phyloP scores from a whole-genome alignment of 495 filamentous ascomycete species.

The Pseudoneurospora amorphoporcata region DNA sequence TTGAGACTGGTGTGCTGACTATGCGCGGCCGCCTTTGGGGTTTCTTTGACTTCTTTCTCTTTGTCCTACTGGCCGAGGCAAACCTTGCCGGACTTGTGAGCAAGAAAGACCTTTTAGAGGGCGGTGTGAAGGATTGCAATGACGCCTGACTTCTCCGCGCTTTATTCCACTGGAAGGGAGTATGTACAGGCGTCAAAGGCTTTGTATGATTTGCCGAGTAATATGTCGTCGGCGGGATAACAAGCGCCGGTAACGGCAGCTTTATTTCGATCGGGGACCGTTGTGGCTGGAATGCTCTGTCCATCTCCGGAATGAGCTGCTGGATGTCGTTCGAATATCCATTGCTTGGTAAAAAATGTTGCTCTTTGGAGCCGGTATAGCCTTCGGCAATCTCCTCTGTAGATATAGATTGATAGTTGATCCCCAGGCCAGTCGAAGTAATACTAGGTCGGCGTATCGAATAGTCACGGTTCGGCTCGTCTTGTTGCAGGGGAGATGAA shows the following conservation, averaged over 20 bases:
- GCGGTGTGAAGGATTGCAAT: slow-evolving; percentile 16
- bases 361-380: not conserved
- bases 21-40: slow-evolving; percentile 18
- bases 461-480: not conserved
- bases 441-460: not conserved
- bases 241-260: slow-evolving; percentile 11
- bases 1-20: slow-evolving; percentile 21
- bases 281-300: slow-evolving; percentile 32
- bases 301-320: slow-evolving; percentile 35
- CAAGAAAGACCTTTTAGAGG: slow-evolving; percentile 8
- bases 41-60: slow-evolving; percentile 35
- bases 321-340: slow-evolving; percentile 23
- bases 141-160: slow-evolving; percentile 4
- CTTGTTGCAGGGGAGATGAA: slow-evolving; percentile 9
- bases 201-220: not conserved
- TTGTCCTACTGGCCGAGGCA: slow-evolving; percentile 17
- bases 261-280: slow-evolving; percentile 23
- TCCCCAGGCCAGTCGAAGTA: not conserved
- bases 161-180: not conserved
- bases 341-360: not conserved
- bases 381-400: not conserved
- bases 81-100: slow-evolving; percentile 14
- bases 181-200: not conserved
- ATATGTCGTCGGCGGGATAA: not conserved
- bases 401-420: not conserved